phyloP scores from a whole-genome alignment of 2,329 filamentous ascomycete genomes.

The Diaporthe vexans region DNA sequence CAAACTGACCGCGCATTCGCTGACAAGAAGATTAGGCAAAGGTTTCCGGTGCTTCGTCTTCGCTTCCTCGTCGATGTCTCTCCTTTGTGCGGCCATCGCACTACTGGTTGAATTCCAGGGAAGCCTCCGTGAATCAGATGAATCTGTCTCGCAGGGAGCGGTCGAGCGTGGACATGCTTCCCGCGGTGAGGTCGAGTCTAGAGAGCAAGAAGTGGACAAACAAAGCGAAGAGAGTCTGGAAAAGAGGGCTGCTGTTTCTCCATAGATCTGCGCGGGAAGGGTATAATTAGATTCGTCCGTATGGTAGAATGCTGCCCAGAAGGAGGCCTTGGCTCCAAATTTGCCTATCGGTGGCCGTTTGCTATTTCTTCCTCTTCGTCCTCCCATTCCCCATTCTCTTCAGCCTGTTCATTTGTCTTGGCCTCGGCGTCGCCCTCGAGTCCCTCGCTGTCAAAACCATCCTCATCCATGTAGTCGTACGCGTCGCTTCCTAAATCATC shows the following conservation, averaged over 20 bases:
- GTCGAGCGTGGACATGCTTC: background rate
- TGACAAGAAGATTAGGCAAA: conserved; percentile 28
- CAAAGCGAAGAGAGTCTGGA: background rate
- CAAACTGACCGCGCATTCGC: background rate
- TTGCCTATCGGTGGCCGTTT: conserved; percentile 33
- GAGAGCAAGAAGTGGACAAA: background rate
- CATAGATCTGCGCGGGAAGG: background rate
- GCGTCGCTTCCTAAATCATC: conserved; percentile 55
- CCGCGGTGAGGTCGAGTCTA: background rate
- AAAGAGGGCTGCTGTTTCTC: background rate
- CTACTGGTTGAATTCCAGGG: conserved; percentile 33
- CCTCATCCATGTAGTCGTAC: conserved; percentile 57
- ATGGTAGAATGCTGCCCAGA: background rate
- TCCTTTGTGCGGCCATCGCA: conserved; percentile 29
- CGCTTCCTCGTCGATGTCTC: conserved; percentile 35
- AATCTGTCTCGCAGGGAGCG: background rate
- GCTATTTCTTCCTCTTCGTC: conserved; percentile 61
- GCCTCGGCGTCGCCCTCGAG: conserved; percentile 64
- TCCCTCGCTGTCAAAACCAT: conserved; percentile 66
- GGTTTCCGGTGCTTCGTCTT: conserved; percentile 36
- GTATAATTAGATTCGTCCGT: conserved; percentile 22
- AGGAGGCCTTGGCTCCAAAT: background rate
- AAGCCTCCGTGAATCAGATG: background rate
- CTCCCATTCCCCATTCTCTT: conserved; percentile 66
- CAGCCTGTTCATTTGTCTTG: conserved; percentile 63